These are phyloP conservation scores for Knoxia roxburghii DNA, from an alignment of 257 asterid genomes.

Conservation along the genomic window DNA sequence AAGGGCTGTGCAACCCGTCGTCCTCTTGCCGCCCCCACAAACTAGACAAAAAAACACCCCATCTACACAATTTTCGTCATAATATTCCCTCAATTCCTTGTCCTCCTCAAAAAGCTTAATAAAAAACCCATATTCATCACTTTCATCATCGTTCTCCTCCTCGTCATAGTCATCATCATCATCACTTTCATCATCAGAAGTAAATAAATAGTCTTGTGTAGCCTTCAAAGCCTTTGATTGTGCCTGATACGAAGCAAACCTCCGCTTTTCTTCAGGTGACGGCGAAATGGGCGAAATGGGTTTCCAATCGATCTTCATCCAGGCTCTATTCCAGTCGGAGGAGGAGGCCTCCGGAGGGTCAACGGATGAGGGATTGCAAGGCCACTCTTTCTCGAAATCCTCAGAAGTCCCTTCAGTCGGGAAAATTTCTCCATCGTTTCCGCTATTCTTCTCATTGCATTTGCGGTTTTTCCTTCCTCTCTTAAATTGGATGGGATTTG, in stretches of 20 bases:
- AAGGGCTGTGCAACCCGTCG: slow-evolving; percentile 57
- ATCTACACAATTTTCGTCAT: slow-evolving; percentile 36
- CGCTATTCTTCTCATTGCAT: not conserved
- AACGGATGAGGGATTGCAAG: slow-evolving; percentile 30
- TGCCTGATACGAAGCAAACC: slow-evolving; percentile 25
- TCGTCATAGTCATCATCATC: slow-evolving; percentile 38
- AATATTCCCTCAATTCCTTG: slow-evolving; percentile 38
- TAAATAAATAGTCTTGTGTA: slow-evolving; percentile 24
- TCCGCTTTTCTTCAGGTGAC: slow-evolving; percentile 34
- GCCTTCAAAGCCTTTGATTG: slow-evolving; percentile 46
- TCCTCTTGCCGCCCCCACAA: slow-evolving; percentile 63
- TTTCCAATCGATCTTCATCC: slow-evolving; percentile 29
- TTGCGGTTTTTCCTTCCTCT: slow-evolving; percentile 11
- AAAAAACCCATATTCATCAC: slow-evolving; percentile 26
- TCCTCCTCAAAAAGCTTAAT: slow-evolving; percentile 47
- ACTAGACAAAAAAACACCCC: slow-evolving; percentile 72
- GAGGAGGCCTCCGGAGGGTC: slow-evolving; percentile 25
- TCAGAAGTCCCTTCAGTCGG: slow-evolving; percentile 16
- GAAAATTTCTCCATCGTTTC: no score
- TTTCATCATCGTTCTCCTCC: slow-evolving; percentile 21
- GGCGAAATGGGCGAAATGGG: slow-evolving; percentile 19
- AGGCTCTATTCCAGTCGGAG: slow-evolving; percentile 28
- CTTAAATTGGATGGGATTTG: slow-evolving; percentile 31
- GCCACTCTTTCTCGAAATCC: slow-evolving; percentile 47
- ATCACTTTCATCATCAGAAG: slow-evolving; percentile 27